Evolutionary conservation across 257 asterid genomes (phyloP), one percentile per base, ranked within the genome.

Genomic region (Rauvolfia tetraphylla): DNA sequence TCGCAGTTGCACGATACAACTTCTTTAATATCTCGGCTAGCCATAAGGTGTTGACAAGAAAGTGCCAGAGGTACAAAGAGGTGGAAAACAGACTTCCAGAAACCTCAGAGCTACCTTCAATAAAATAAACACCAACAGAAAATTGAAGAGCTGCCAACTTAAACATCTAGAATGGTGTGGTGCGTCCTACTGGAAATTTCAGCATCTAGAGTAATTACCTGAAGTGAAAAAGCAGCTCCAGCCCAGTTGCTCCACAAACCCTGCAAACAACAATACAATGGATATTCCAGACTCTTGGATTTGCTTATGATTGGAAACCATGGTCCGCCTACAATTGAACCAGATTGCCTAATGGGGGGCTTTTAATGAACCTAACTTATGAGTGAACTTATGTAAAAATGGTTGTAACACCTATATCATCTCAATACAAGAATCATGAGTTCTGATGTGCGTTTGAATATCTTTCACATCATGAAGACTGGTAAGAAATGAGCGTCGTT

Each of bases 241-340:
- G 73, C 61, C 23, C 44, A 57, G 73, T 9, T 53, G 68, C 73
- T 76, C 79, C 73, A 54, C 58, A 57, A 34, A 33, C 48, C 87
- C 90, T 86, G 88, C 90, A 84, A 67, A 71, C 72, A 79, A 68
- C 80, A 78, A 62, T 48, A 75, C 71, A 71, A 53, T 51, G 61
- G 73, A 79, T 34, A 57, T 79, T 68, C 89, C 85, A 73, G 76
- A 78, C 74, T 76, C 80, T 66, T 53, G 65, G 51, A 76, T 72
- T 77, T 79, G 73, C 63, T 68, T 41, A 70, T 73, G 73, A 76
- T 20, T 71, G 54, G 76, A 48, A 72, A 73, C 80, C 83, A 74
- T 73, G 85, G 81, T 78, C 65, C n/a, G n/a, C n/a, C 71, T 75
- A 34, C 76, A 54, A 36, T 69, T 69, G 59, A 54, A 71, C 74